phyloP scores from a whole-genome alignment of 2,329 filamentous ascomycete species.

The Didymella pomorum region DNA sequence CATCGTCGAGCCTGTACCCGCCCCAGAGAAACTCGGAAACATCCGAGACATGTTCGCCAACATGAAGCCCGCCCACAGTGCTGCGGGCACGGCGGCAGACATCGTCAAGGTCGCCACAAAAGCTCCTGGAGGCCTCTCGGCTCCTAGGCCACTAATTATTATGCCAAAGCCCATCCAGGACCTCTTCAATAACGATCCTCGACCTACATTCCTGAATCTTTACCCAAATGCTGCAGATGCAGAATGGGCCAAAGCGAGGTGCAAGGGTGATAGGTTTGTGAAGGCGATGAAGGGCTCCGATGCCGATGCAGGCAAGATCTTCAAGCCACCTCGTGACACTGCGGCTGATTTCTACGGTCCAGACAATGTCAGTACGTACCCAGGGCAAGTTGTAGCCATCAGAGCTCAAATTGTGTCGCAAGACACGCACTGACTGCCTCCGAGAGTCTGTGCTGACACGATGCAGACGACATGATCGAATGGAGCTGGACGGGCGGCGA shows the following conservation, averaged over 20 bases:
- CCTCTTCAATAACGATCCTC: neutral
- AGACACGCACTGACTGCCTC: too few relatives aligned
- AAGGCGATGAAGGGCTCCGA: slow-evolving; percentile 10
- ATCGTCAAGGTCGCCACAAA: neutral
- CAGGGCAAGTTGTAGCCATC: neutral
- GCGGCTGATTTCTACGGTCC: neutral
- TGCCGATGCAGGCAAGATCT: slow-evolving; percentile 6
- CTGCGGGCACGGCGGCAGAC: neutral
- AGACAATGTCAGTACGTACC: neutral
- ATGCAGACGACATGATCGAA: neutral
- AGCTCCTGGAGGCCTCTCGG: neutral
- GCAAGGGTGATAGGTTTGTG: slow-evolving; percentile 1
- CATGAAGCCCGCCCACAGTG: neutral
- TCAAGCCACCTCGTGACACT: slow-evolving; percentile 2
- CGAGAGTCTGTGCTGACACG: too few relatives aligned
- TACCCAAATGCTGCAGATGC: neutral
- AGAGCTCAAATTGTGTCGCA: too few relatives aligned
- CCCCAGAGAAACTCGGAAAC: neutral
- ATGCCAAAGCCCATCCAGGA: neutral
- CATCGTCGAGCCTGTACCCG: slow-evolving; percentile 9
- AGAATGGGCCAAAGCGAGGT: neutral
- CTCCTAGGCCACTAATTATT: neutral
- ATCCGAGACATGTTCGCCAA: neutral
- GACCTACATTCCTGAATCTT: neutral
- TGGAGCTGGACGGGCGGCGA: slow-evolving; percentile 1